Evolutionary conservation across 805 yeast genomes (phyloP).

Genomic region (Saturnispora mendoncae): DNA sequence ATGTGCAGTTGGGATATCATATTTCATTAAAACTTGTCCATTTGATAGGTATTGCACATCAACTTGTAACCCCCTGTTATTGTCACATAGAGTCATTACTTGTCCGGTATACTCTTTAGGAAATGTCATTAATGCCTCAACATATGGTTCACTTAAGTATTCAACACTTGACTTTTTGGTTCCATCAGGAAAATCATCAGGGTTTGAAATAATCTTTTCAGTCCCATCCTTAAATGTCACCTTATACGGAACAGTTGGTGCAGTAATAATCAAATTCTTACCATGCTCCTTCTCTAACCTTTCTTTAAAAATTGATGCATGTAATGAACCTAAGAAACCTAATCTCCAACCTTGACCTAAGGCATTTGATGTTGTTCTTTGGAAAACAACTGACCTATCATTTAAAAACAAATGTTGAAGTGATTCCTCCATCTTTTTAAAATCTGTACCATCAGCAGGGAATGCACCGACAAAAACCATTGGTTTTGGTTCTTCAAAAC

Average conservation of each 20-base stretch:
- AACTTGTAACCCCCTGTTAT: constrained; percentile 72
- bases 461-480: constrained; percentile 98
- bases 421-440: constrained; percentile 81
- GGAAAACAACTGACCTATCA: constrained; percentile 84
- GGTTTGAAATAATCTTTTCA: constrained; percentile 68
- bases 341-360: constrained; percentile 97
- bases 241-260: constrained; percentile 92
- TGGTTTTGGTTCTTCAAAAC: constrained; percentile 94
- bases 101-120: constrained; percentile 85
- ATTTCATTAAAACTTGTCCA: constrained; percentile 74
- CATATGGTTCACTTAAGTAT: constrained; percentile 75
- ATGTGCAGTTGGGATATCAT: constrained; percentile 78
- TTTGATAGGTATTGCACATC: constrained; percentile 69
- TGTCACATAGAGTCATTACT: constrained; percentile 80
- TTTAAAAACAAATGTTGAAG: constrained; percentile 81
- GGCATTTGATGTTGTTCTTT: constrained; percentile 87
- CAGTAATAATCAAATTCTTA: constrained; percentile 81
- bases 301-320: constrained; percentile 91
- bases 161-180: constrained; percentile 33
- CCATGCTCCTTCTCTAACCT: constrained; percentile 91
- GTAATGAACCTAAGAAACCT: constrained; percentile 89
- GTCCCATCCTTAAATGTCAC: constrained; percentile 58
- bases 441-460: constrained; percentile 91
- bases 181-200: constrained; percentile 82
- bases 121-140: constrained; percentile 80